phyloP scores from a whole-genome alignment of 352 stramenopile genomes.

The Phytophthora pisi region DNA sequence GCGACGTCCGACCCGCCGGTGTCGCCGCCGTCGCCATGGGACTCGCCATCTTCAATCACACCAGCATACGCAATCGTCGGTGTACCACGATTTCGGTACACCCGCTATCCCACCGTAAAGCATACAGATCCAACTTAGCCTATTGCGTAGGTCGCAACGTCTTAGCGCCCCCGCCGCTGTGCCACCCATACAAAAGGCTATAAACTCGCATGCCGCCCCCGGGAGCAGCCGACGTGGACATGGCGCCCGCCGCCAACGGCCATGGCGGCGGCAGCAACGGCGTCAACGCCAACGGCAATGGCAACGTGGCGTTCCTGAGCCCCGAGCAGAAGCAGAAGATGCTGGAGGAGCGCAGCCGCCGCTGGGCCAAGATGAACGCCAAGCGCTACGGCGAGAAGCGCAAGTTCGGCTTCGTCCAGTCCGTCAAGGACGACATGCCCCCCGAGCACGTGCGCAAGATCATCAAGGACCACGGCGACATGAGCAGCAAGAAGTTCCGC shows the following conservation, averaged over 20 bases:
- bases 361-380: slow-evolving; percentile 91
- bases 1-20: slow-evolving; percentile 2
- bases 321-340: slow-evolving; percentile 66
- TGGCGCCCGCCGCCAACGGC: slow-evolving; percentile 2
- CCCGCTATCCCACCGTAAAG: background rate
- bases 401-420: slow-evolving; percentile 94
- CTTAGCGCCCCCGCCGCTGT: background rate
- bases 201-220: slow-evolving; percentile 30
- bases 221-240: slow-evolving; percentile 19
- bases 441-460: slow-evolving; percentile 99
- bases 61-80: background rate
- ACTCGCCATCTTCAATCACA: slow-evolving; percentile 11
- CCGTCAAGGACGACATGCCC: slow-evolving; percentile 91
- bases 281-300: background rate
- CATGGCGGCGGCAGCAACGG: slow-evolving; percentile 15
- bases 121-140: slow-evolving; percentile 22
- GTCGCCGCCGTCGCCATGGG: slow-evolving; percentile 5
- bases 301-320: slow-evolving; percentile 20
- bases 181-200: slow-evolving; percentile 27
- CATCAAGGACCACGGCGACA: slow-evolving; percentile 99
- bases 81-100: background rate
- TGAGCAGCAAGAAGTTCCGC: slow-evolving; percentile 99
- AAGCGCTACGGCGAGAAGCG: slow-evolving; percentile 95
- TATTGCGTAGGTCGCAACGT: background rate
- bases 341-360: slow-evolving; percentile 82